Conservation (phyloP, 108 stramenopile genomes). For the Schizochytrium sp. region DNA sequence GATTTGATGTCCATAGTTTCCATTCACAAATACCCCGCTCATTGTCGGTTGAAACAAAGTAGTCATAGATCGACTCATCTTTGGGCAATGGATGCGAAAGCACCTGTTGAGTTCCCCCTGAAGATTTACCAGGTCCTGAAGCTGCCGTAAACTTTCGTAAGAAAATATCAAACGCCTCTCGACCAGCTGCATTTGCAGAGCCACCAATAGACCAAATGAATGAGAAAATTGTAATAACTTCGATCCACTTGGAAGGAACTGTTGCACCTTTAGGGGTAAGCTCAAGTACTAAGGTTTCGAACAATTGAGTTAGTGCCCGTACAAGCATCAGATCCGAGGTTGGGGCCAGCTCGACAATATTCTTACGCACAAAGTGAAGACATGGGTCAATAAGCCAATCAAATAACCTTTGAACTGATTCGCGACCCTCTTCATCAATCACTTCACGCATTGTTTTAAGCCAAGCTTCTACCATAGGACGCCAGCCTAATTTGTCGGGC, state of each 20-base stretch:
- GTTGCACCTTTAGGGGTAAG: neutral
- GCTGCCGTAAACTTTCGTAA: neutral
- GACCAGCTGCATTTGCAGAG: neutral
- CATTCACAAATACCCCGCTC: neutral
- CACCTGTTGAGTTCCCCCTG: neutral
- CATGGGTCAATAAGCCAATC: constrained; percentile 76
- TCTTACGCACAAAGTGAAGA: constrained; percentile 79
- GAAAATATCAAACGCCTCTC: constrained; percentile 7
- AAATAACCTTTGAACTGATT: constrained; percentile 73
- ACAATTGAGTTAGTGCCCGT: neutral
- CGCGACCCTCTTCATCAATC: constrained; percentile 78
- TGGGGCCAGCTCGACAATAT: constrained; percentile 81
- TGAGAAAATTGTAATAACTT: neutral
- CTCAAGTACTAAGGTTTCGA: constrained; percentile 30
- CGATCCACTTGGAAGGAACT: neutral
- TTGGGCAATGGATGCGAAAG: constrained; percentile 61
- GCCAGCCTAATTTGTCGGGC: constrained; percentile 79
- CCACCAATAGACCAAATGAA: constrained; percentile 39
- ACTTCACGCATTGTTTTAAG: constrained; percentile 69
- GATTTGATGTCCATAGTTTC: neutral
- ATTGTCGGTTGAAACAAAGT: constrained; percentile 65
- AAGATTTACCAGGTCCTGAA: neutral
- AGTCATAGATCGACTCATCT: constrained; percentile 68
- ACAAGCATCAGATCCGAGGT: constrained; percentile 60
- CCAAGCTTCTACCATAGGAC: constrained; percentile 76